Conservation (phyloP, 2,329 filamentous ascomycete species). For the Colletotrichum eleusines region DNA sequence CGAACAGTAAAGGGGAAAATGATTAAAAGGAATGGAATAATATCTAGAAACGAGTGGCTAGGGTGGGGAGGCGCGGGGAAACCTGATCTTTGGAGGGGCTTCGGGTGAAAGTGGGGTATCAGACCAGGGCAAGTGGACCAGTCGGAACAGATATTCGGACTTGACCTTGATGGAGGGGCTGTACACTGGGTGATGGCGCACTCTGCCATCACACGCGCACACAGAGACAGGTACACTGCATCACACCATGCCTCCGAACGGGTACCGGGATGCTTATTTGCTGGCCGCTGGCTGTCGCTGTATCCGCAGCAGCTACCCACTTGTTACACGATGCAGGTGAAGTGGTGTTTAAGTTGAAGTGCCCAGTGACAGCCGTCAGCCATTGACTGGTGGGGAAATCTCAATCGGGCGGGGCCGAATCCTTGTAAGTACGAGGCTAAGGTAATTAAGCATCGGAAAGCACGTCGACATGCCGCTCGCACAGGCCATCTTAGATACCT, state of each 20-base stretch:
- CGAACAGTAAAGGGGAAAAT: neutral
- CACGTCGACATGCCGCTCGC: neutral
- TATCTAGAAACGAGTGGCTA: too few species aligned
- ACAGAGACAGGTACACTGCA: too few species aligned
- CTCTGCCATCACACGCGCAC: too few species aligned
- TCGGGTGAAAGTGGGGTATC: slow-evolving; percentile 9
- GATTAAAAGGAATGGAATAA: neutral
- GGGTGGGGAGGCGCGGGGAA: slow-evolving; percentile 10
- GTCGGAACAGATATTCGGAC: neutral
- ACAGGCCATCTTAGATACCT: neutral
- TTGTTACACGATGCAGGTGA: slow-evolving; percentile 5
- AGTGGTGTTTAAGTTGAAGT: slow-evolving; percentile 23
- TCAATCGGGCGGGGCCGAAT: slow-evolving; percentile 27
- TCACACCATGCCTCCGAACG: slow-evolving; percentile 18
- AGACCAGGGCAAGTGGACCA: neutral
- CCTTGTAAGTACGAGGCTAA: neutral
- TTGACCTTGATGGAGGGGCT: neutral
- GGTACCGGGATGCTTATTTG: slow-evolving; percentile 12
- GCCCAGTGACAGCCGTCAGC: slow-evolving; percentile 32
- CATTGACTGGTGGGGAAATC: slow-evolving; percentile 40
- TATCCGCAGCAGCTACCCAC: slow-evolving; percentile 1
- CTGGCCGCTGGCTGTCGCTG: neutral
- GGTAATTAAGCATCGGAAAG: slow-evolving; percentile 17
- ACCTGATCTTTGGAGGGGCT: neutral
- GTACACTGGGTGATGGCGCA: too few species aligned